phyloP scores from a whole-genome alignment of 371 early-diverging fungal genomes.

The Funneliformis caledonium region DNA sequence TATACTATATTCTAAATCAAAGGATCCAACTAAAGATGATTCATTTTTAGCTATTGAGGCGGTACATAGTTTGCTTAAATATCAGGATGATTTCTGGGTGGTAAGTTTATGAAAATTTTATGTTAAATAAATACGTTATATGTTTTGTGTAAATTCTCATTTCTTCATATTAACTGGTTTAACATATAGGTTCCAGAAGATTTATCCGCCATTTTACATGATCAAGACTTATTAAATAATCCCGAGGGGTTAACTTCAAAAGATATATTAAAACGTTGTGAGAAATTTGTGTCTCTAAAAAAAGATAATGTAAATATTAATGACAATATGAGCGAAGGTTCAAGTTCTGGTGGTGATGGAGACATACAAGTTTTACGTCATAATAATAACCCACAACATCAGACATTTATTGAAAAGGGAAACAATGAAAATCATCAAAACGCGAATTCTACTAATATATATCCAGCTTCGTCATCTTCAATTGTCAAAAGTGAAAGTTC shows the following conservation, averaged over 20 bases:
- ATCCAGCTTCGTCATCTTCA: conserved; percentile 16
- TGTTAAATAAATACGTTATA: neutral
- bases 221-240: conserved; percentile 59
- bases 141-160: no score
- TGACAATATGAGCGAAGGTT: neutral
- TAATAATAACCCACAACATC: neutral
- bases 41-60: conserved; percentile 78
- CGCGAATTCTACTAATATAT: neutral
- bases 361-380: neutral
- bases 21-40: conserved; percentile 79
- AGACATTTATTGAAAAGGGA: neutral
- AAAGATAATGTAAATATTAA: conserved; percentile 30
- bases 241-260: conserved; percentile 63
- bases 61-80: conserved; percentile 70
- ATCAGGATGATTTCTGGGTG: conserved; percentile 79
- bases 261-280: conserved; percentile 69
- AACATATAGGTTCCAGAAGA: conserved; percentile 66
- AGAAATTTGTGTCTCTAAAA: conserved; percentile 57
- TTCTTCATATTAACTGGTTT: neutral
- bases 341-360: neutral
- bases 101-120: conserved; percentile 46
- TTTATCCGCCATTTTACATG: conserved; percentile 62
- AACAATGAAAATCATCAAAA: neutral
- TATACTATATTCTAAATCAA: conserved; percentile 83
- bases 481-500: conserved; percentile 20